These are phyloP conservation scores for Fistulinella staudtii DNA, from an alignment of 1,284 basidiomycete genomes.

Conservation along the genomic window DNA sequence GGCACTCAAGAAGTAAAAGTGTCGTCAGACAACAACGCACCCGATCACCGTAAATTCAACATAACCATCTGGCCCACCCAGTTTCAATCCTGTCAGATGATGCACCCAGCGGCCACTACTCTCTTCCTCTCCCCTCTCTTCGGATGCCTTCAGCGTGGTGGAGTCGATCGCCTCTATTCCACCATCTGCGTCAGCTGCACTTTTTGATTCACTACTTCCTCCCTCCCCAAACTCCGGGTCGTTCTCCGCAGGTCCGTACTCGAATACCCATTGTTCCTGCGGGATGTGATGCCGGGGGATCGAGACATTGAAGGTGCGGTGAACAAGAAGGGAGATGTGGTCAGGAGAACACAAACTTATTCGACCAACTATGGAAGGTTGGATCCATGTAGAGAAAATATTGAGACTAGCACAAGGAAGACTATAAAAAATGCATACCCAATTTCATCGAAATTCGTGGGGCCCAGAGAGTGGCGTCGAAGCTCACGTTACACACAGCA, in stretches of 20 bases:
- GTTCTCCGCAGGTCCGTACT: slow-evolving; percentile 75
- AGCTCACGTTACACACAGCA: slow-evolving; percentile 70
- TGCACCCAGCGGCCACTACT: slow-evolving; percentile 80
- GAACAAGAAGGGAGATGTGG: slow-evolving; percentile 89
- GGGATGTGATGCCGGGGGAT: slow-evolving; percentile 94
- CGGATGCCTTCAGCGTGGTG: slow-evolving; percentile 28
- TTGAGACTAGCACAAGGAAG: background rate
- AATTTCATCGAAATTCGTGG: slow-evolving; percentile 84
- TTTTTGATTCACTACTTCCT: slow-evolving; percentile 25
- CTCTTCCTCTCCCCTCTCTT: slow-evolving; percentile 33
- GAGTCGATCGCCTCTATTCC: slow-evolving; percentile 25
- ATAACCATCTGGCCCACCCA: slow-evolving; percentile 71
- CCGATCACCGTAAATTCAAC: slow-evolving; percentile 90
- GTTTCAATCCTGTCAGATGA: slow-evolving; percentile 59
- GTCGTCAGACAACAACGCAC: slow-evolving; percentile 38
- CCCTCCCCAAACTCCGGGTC: slow-evolving; percentile 64
- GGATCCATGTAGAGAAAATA: background rate
- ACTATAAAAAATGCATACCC: slow-evolving; percentile 45
- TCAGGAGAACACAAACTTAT: slow-evolving; percentile 92
- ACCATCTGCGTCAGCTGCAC: slow-evolving; percentile 18
- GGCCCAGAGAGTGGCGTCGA: slow-evolving; percentile 88
- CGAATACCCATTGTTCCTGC: slow-evolving; percentile 78
- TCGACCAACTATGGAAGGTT: slow-evolving; percentile 60
- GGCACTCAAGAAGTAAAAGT: background rate
- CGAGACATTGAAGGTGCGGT: slow-evolving; percentile 95